phyloP scores from a whole-genome alignment of 768 basidiomycete genomes.

The Rhizopogon salebrosus region DNA sequence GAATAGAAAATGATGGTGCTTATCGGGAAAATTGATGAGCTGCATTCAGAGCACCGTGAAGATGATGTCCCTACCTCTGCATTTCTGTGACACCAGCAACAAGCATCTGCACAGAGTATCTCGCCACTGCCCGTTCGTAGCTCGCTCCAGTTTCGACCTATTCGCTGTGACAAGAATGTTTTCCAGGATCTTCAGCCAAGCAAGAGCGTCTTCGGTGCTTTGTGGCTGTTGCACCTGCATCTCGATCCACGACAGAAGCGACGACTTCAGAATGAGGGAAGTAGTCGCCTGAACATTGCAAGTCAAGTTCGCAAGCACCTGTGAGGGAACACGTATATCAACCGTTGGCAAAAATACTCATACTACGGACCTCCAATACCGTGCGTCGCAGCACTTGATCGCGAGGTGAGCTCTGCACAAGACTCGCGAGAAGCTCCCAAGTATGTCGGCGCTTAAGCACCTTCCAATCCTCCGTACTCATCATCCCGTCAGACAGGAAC shows the following conservation, averaged over 20 bases:
- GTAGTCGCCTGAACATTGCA: constrained; percentile 62
- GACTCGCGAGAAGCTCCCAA: constrained; percentile 81
- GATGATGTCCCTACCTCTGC: constrained; percentile 9
- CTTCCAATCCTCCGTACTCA: constrained; percentile 72
- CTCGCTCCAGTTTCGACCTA: constrained; percentile 42
- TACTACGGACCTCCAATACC: constrained; percentile 58
- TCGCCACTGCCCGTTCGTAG: constrained; percentile 59
- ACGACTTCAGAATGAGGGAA: constrained; percentile 67
- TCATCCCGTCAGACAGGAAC: constrained; percentile 79
- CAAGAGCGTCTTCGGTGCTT: constrained; percentile 37
- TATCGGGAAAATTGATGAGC: background rate
- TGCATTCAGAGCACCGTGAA: background rate
- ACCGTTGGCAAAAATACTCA: background rate
- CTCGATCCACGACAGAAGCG: constrained; percentile 78
- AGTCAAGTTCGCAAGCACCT: constrained; percentile 76
- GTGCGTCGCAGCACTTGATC: constrained; percentile 50
- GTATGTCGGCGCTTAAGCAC: constrained; percentile 77
- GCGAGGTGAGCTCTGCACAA: constrained; percentile 62
- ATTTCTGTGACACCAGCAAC: constrained; percentile 29
- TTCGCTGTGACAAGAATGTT: constrained; percentile 55
- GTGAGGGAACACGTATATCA: background rate
- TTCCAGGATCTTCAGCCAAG: constrained; percentile 63
- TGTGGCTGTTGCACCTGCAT: constrained; percentile 44
- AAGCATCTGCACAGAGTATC: constrained; percentile 50
- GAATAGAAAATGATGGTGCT: constrained; percentile 12